Conservation (phyloP, 2,329 filamentous ascomycete genomes). For the Aspergillus latus region DNA sequence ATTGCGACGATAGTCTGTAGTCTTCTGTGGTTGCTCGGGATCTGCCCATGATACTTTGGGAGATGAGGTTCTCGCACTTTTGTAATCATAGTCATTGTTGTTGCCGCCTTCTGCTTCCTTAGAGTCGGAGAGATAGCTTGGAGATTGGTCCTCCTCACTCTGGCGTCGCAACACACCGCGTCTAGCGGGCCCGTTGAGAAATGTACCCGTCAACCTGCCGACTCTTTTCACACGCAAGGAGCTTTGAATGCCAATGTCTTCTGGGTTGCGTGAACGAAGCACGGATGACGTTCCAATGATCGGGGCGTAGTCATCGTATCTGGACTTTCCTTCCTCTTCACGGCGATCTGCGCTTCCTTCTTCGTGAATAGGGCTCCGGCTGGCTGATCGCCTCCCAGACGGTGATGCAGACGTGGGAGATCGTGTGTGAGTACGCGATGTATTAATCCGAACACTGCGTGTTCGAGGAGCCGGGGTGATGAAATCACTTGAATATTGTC, state of each 20-base stretch:
- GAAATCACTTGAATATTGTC: conserved; percentile 36
- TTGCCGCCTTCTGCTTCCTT: conserved; percentile 30
- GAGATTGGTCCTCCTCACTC: conserved; percentile 62
- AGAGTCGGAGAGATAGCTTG: conserved; percentile 31
- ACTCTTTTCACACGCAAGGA: conserved; percentile 77
- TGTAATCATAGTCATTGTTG: conserved; percentile 30
- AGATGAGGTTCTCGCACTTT: conserved; percentile 29
- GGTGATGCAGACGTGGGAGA: conserved; percentile 43
- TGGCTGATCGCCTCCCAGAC: conserved; percentile 33
- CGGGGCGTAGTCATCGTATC: conserved; percentile 35
- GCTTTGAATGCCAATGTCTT: conserved; percentile 66
- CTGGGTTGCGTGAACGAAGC: conserved; percentile 51
- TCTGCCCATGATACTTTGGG: conserved; percentile 41
- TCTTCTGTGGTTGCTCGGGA: conserved; percentile 28
- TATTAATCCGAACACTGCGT: conserved; percentile 44
- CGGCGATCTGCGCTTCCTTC: conserved; percentile 36
- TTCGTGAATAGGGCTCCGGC: conserved; percentile 30
- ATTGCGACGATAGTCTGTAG: conserved; percentile 25
- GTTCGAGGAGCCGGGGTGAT: conserved; percentile 49
- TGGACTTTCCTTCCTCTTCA: conserved; percentile 33
- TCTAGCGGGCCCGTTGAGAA: conserved; percentile 76
- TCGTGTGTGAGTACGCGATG: conserved; percentile 41
- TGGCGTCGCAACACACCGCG: conserved; percentile 63
- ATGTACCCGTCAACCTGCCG: conserved; percentile 71
- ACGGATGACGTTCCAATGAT: conserved; percentile 39